phyloP scores from a whole-genome alignment of 352 stramenopile genomes.

The Globisporangium uncinulatum region DNA sequence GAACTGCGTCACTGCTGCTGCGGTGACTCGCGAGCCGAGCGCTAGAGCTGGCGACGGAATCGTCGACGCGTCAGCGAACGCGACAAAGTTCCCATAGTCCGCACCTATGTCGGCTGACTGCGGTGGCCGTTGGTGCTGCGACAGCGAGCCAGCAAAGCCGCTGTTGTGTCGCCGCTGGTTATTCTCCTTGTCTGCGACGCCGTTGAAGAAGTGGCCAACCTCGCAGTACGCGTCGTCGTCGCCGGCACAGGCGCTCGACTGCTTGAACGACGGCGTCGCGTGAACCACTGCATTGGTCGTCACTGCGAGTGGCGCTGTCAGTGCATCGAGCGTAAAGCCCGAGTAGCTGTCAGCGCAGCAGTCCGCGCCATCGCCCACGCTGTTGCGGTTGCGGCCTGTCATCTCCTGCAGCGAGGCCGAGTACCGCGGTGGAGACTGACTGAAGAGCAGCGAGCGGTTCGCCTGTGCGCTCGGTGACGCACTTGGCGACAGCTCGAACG shows the following conservation, averaged over 20 bases:
- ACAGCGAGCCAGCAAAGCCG: not conserved
- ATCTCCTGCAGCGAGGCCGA: not conserved
- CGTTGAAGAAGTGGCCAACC: slow-evolving; percentile 4
- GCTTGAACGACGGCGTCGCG: not conserved
- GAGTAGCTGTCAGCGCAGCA: slow-evolving; percentile 33
- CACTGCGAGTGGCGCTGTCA: slow-evolving; percentile 20
- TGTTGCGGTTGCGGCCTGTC: not conserved
- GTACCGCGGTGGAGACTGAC: slow-evolving; percentile 13
- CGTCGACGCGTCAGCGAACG: not conserved
- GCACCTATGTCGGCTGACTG: not conserved
- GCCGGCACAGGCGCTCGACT: not conserved
- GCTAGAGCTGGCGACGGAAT: not conserved
- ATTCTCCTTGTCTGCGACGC: not conserved
- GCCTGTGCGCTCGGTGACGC: slow-evolving; percentile 15
- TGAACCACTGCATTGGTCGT: slow-evolving; percentile 1
- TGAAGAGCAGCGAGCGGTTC: slow-evolving; percentile 32
- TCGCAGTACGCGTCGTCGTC: slow-evolving; percentile 5
- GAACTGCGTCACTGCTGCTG: not conserved
- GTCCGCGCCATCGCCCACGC: not conserved
- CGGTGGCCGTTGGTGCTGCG: not conserved
- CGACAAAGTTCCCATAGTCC: slow-evolving; percentile 6
- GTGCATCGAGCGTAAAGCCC: slow-evolving; percentile 35
- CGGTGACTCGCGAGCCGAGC: not conserved
- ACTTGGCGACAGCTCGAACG: slow-evolving; percentile 24
- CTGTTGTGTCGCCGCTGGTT: slow-evolving; percentile 6